Percentiles rank a stretch among this genome's conserved stretches.
Conservation (phyloP, 2,329 filamentous ascomycete genomes). For the Aulographum hederae region DNA sequence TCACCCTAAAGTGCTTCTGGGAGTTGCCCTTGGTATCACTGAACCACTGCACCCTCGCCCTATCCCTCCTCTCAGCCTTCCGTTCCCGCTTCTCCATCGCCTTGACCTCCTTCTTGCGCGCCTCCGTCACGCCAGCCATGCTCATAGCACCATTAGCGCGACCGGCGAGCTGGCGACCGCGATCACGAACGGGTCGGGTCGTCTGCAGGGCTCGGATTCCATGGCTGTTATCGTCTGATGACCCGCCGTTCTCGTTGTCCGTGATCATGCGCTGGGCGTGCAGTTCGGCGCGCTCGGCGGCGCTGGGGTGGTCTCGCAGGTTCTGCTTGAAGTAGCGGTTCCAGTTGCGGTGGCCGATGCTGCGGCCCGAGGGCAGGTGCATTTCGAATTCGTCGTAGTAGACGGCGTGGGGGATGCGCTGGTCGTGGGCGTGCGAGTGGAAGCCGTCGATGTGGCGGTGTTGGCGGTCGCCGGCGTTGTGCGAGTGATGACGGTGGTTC, state of each 20-base stretch:
- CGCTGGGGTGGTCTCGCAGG: conserved; percentile 62
- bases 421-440: conserved; percentile 71
- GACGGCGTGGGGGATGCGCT: conserved; percentile 52
- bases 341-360: conserved; percentile 76
- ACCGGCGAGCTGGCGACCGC: background rate
- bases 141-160: conserved; percentile 57
- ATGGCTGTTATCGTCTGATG: background rate
- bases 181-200: background rate
- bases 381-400: conserved; percentile 90
- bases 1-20: conserved; percentile 56
- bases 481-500: conserved; percentile 59
- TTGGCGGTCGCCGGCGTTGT: conserved; percentile 43
- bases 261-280: conserved; percentile 9
- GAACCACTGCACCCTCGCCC: conserved; percentile 28
- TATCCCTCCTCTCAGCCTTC: conserved; percentile 42
- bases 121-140: conserved; percentile 60
- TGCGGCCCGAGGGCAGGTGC: conserved; percentile 75
- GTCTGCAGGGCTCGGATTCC: background rate
- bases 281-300: conserved; percentile 22
- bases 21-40: conserved; percentile 58
- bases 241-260: conserved; percentile 6
- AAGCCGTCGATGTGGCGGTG: conserved; percentile 62
- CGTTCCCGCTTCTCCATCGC: conserved; percentile 51
- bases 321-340: conserved; percentile 88
- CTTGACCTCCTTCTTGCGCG: conserved; percentile 51